Evolutionary conservation across 2,329 filamentous ascomycete genomes (phyloP).

Genomic region (Bipolaris oryzae): DNA sequence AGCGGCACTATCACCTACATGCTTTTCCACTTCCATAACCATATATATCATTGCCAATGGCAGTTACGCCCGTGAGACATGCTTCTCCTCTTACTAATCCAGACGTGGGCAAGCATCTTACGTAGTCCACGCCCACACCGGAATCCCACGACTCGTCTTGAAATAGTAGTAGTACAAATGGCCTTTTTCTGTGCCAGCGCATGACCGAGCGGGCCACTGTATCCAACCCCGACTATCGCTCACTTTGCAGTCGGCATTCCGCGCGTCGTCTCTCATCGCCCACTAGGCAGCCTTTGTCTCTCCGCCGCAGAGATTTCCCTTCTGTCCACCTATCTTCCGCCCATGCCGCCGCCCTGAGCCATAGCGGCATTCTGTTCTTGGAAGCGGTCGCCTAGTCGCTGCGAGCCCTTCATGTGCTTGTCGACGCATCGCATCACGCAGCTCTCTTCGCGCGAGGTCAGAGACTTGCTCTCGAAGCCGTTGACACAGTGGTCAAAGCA

Average conservation of each 20-base stretch:
- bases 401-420: conserved; percentile 92
- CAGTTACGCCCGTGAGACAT: neutral
- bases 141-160: neutral
- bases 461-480: conserved; percentile 97
- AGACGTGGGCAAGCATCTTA: neutral
- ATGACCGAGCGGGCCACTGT: neutral
- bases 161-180: conserved; percentile 1
- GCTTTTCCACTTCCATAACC: neutral
- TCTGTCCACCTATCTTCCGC: conserved; percentile 48
- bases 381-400: conserved; percentile 91
- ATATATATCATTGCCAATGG: neutral
- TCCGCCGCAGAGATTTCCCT: neutral
- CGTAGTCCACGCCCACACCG: neutral
- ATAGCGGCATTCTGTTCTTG: conserved; percentile 73
- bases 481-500: conserved; percentile 98
- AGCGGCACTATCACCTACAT: neutral
- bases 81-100: neutral
- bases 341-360: conserved; percentile 64
- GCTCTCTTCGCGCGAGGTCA: conserved; percentile 84
- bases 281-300: neutral
- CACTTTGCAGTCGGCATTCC: neutral
- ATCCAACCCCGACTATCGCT: neutral
- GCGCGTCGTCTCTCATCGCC: neutral
- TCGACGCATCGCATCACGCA: conserved; percentile 95
- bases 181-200: neutral